These are phyloP conservation scores for Blumeriella jaapii DNA, from an alignment of 2,329 filamentous ascomycete species.

Conservation along the genomic window DNA sequence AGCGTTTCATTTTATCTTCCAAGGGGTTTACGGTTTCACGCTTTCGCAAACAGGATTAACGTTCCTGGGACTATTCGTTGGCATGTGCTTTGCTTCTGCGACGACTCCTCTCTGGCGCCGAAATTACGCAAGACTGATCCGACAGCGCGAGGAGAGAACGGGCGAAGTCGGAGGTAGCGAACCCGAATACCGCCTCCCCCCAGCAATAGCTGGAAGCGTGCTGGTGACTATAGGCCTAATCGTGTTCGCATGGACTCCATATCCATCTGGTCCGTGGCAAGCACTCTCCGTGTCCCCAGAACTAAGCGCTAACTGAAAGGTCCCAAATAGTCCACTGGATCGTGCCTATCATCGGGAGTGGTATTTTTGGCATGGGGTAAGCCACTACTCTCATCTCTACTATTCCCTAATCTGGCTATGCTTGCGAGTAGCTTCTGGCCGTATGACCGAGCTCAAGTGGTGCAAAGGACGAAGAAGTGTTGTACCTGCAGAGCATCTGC, in stretches of 20 bases:
- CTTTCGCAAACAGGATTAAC: constrained; percentile 70
- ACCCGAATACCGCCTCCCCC: constrained; percentile 77
- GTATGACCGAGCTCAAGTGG: constrained; percentile 14
- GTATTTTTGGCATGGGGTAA: constrained; percentile 60
- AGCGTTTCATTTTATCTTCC: constrained; percentile 73
- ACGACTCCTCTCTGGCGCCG: constrained; percentile 56
- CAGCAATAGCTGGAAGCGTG: constrained; percentile 61
- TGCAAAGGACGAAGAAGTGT: constrained; percentile 5
- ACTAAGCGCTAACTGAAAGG: too few species aligned
- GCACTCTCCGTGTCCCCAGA: too few species aligned
- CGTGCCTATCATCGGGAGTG: constrained; percentile 60
- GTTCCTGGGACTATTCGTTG: constrained; percentile 61
- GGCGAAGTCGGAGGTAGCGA: constrained; percentile 43
- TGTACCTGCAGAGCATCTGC: constrained; percentile 16
- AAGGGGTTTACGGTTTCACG: constrained; percentile 61
- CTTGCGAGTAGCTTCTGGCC: constrained; percentile 2
- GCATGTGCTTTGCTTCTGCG: constrained; percentile 52
- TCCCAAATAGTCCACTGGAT: constrained; percentile 54
- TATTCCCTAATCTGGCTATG: background rate
- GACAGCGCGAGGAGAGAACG: constrained; percentile 34
- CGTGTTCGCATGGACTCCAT: constrained; percentile 81
- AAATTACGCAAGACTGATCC: constrained; percentile 46
- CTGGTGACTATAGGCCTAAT: constrained; percentile 75
- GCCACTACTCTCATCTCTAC: constrained; percentile 22
- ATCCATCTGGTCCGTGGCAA: constrained; percentile 62